Base-by-base conservation (phyloP, 805 yeast genomes). In the Wickerhamomyces rabaulensis region DNA sequence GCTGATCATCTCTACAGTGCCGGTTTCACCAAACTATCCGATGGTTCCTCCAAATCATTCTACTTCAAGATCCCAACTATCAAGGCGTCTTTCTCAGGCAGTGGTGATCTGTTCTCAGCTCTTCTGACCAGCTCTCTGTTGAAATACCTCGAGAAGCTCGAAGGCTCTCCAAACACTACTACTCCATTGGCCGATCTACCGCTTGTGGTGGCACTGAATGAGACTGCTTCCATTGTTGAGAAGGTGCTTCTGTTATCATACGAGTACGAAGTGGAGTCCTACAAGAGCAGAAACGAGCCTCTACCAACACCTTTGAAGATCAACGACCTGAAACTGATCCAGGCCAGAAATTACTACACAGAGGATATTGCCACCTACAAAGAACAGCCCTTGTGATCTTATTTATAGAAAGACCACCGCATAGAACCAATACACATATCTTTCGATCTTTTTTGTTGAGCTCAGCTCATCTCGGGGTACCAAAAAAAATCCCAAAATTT, bases 51-150 rank as follows among this genome's bases (percentile, higher is more conserved):
- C 12, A 39, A 41, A 13, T 22, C 50, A 3, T 52, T 66, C 44
- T 67, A 62, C 41, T 67, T 71, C 40, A 69, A 70, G 21, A 73
- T 81, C 2, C 67, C 71, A 5, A 64, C 67, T 52, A 76, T 85
- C 12, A 66, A 75, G 19, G 87, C 89, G 9, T 66, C 70, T 2
- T 85, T 84, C 60, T 81, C 80, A 37, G 94, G 94, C 1, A 76
- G 87, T 48, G 94, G 94, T 2, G 94, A 86, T 59, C 63, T 86
- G 16, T 83, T 85, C 60, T 70, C 82, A 3, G 89, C 84, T 1
- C 57, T 86, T 15, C 52, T 85, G 17, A 71, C 83, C 3, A 78
- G 84, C 52, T 62, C 69, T 2, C 73, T 74, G 51, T 67, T 67
- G 46, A 62, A 67, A 52, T 60, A 58, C 26, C 46, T 25, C 20